Evolutionary conservation across 208 protist species (phyloP), one percentile per base, ranked within the genome.

Genomic region (Trypanosoma congolense): DNA sequence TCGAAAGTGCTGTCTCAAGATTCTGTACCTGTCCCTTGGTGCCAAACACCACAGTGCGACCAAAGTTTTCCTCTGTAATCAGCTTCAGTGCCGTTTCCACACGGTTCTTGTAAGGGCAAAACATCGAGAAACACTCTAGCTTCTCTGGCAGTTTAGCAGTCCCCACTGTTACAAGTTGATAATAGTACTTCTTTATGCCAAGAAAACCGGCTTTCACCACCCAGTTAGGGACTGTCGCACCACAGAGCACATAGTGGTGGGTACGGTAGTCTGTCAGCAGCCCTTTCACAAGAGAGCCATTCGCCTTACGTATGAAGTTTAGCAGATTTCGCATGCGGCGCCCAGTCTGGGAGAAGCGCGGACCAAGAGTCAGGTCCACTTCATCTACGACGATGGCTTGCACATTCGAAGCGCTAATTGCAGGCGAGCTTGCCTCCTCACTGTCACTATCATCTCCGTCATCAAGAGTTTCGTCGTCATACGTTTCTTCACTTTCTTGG

Each of bases 151-250:
- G 68, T 64, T 95, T 95, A 19, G 65, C 72, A 42, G 65, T 80
- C 9, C 87, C 88, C 2, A 83, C 73, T 9, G 68, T 57, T 0
- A 95, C 77, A 40, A 95, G 80, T 54, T 85, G 79, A 67, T 95
- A 95, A 75, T 92, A 89, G 73, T 90, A 95, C 74, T 95, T 95
- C 69, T 95, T 95, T 52, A 88, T 79, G 10, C 88, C 88, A 36
- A 95, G 75, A 60, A 95, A 95, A 6, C 88, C 84, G 2, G 84
- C 84, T 60, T 92, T 92, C 47, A 95, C 50, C 18, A 95, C 88
- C 88, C 88, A 95, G 62, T 95, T 92, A 2, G 88, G 88, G 52
- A 95, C 90, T 9, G 88, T 95, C 2, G 88, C 88, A 1, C 88
- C 88, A 64, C 88, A 95, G 26, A 95, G 74, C 3, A 95, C 80